phyloP scores from a whole-genome alignment of 2,329 filamentous ascomycete genomes.

The Fusarium euwallaceae region DNA sequence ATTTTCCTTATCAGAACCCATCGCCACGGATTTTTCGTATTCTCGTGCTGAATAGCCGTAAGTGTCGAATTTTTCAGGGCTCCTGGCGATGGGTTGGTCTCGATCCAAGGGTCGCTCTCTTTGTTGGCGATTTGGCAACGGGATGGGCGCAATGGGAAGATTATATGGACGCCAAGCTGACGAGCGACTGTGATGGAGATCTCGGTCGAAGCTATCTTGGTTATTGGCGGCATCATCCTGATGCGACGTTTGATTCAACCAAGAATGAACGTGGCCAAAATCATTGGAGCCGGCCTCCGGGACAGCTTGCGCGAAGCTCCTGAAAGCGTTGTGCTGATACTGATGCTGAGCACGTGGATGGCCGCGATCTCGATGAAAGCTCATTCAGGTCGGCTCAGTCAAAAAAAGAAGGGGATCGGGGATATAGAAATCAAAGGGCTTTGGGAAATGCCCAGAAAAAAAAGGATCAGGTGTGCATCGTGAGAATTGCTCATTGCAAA shows the following conservation, averaged over 20 bases:
- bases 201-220: neutral
- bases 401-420: neutral
- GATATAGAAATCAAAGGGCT: neutral
- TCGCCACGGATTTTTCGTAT: neutral
- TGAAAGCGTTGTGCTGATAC: neutral
- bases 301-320: neutral
- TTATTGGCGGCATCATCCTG: neutral
- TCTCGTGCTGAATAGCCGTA: neutral
- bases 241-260: slow-evolving; percentile 17
- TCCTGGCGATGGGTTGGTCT: neutral
- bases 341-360: neutral
- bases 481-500: neutral
- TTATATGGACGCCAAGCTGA: slow-evolving; percentile 20
- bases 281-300: neutral
- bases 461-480: neutral
- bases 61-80: slow-evolving; percentile 4
- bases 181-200: neutral
- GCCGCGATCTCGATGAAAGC: slow-evolving; percentile 1
- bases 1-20: slow-evolving; percentile 20
- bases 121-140: neutral
- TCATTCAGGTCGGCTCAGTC: slow-evolving; percentile 14
- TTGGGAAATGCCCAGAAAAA: neutral
- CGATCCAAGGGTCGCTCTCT: neutral
- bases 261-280: slow-evolving; percentile 20
- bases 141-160: slow-evolving; percentile 9